Evolutionary conservation across 148 eudicot genomes (phyloP), one percentile per base, ranked within the genome.

Genomic region (Linanthus parryae): DNA sequence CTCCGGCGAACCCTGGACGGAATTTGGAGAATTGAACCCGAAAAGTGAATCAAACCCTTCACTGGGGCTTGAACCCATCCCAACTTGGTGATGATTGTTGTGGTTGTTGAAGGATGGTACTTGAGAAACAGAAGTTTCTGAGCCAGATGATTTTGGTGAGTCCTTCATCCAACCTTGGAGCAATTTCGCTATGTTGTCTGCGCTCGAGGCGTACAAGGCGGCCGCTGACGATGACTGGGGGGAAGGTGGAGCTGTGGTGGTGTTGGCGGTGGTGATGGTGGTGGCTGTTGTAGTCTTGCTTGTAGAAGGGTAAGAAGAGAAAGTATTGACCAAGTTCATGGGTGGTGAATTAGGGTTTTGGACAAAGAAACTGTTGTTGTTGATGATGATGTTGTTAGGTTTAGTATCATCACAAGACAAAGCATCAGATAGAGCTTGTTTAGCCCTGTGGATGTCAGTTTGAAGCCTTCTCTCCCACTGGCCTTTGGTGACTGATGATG

Each of bases 391-490:
- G 12, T 23, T 23, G 29, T 13, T 33, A 6, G 80, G 62, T 37
- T 31, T 31, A n/a, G 29, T 49, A 11, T 84, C 69, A 36, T 83
- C 82, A 36, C 79, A 49, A 7, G 90, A 86, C 18, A 82, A 62
- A 27, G 95, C 89, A 21, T 82, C 89, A 46, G 79, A 79, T 1
- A 85, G 70, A 64, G 85, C 95, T 67, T 79, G 73, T 71, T 77
- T 85, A 26, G 95, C 95, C 63, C 44, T 64, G 40, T 85, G 68
- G 34, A 85, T 76, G 43, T 82, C 73, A 3, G 95, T 79, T 60
- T 85, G 95, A 26, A 85, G 85, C 62, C 80, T 67, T 30, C 85
- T 74, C 45, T 85, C 95, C 95, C 95, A 85, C 49, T 83, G 91
- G 2, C 92, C 92, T 38, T 80, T 84, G 59, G 63, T 57, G 27